Conservation (phyloP, 169 alveolate species). For the Plasmodium billcollinsi region DNA sequence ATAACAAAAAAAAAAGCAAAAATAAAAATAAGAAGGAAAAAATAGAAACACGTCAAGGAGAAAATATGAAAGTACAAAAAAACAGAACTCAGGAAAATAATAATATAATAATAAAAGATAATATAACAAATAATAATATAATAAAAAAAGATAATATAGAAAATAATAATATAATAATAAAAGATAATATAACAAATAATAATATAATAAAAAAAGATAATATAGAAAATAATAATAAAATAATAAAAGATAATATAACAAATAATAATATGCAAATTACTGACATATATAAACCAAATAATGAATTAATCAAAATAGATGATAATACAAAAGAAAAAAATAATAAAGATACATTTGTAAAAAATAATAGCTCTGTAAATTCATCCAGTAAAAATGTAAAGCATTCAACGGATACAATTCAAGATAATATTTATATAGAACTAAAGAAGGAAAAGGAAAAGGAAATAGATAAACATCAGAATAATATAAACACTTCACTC, state of each 20-base stretch:
- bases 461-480: constrained; percentile 8
- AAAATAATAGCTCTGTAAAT: background rate
- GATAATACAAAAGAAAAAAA: background rate
- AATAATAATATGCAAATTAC: background rate
- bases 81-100: background rate
- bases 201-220: background rate
- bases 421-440: background rate
- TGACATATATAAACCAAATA: background rate
- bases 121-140: background rate
- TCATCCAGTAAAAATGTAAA: too few relatives aligned
- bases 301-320: background rate
- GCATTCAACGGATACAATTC: too few relatives aligned
- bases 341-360: background rate
- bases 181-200: background rate
- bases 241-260: background rate
- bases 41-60: background rate
- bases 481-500: too few relatives aligned
- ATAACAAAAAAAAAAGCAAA: background rate
- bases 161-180: background rate
- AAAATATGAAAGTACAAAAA: background rate
- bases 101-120: background rate
- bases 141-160: background rate
- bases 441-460: constrained; percentile 4
- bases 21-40: background rate
- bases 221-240: background rate